These are phyloP conservation scores for Wickerhamiella pararugosa DNA, from an alignment of 1,139 yeast genomes.

Conservation along the genomic window DNA sequence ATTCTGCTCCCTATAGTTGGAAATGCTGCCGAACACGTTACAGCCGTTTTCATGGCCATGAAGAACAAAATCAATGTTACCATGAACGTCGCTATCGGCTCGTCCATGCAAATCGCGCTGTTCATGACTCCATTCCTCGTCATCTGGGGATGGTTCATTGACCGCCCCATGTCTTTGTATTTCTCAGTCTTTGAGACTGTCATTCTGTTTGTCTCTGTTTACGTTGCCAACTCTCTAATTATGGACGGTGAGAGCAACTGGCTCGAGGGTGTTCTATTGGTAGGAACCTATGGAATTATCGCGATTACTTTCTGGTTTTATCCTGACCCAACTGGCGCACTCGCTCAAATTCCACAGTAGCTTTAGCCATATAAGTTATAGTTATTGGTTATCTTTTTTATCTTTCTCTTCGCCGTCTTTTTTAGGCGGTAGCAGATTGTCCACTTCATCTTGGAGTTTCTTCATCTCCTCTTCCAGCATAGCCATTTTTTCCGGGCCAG, in stretches of 20 bases:
- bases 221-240: conserved; percentile 73
- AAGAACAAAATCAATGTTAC: conserved; percentile 97
- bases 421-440: neutral
- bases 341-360: conserved; percentile 1
- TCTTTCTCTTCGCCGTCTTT: neutral
- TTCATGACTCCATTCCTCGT: conserved; percentile 94
- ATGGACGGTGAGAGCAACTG: conserved; percentile 92
- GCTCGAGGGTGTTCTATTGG: conserved; percentile 89
- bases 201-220: conserved; percentile 72
- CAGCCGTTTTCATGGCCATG: conserved; percentile 88
- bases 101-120: conserved; percentile 85
- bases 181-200: conserved; percentile 92
- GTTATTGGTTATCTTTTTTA: neutral
- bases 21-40: conserved; percentile 96
- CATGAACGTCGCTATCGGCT: conserved; percentile 94
- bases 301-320: conserved; percentile 80
- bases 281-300: conserved; percentile 71
- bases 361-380: neutral
- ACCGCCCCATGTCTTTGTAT: conserved; percentile 83
- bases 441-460: neutral
- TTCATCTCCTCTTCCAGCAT: conserved; percentile 12
- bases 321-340: conserved; percentile 32
- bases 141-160: conserved; percentile 76
- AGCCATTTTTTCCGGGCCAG: conserved; percentile 10
- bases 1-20: conserved; percentile 93